phyloP scores from a whole-genome alignment of 1,284 basidiomycete genomes.

The Ceratobasidium sp. region DNA sequence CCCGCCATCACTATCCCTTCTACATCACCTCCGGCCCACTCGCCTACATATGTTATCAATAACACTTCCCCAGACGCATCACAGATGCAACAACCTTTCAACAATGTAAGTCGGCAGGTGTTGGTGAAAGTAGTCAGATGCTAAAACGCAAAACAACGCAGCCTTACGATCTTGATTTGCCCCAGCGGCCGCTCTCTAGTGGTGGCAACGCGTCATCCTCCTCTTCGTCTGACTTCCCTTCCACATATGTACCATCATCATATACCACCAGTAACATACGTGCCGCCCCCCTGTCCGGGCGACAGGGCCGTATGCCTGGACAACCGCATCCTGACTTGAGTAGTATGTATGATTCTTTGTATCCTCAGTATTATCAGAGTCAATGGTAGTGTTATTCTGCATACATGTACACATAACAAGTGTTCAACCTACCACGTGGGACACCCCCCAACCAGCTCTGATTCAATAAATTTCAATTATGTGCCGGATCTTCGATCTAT shows the following conservation, averaged over 20 bases:
- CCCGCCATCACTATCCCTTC: constrained; percentile 44
- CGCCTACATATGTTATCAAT: constrained; percentile 17
- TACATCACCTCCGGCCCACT: constrained; percentile 41
- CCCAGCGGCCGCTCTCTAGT: constrained; percentile 22
- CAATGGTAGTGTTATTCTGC: constrained; percentile 36
- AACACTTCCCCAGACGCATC: constrained; percentile 14
- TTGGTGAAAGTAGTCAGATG: background rate
- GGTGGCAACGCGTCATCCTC: constrained; percentile 35
- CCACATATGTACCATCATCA: constrained; percentile 33
- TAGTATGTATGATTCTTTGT: constrained; percentile 20
- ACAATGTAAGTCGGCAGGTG: constrained; percentile 21
- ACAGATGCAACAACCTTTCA: constrained; percentile 23
- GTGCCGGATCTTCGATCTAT: no score
- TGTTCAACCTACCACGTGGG: background rate
- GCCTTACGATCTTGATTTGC: constrained; percentile 34
- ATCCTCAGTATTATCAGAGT: constrained; percentile 32
- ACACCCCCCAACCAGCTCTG: no score
- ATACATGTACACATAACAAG: background rate
- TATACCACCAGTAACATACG: constrained; percentile 40
- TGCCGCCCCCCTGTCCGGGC: constrained; percentile 14
- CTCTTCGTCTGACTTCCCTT: constrained; percentile 29
- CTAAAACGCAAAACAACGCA: constrained; percentile 13
- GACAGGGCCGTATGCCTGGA: constrained; percentile 30
- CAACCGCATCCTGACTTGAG: constrained; percentile 23
- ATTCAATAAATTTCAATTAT: no score